Evolutionary conservation across 306 rosid species (phyloP).

Genomic region (Erythrophleum fordii): DNA sequence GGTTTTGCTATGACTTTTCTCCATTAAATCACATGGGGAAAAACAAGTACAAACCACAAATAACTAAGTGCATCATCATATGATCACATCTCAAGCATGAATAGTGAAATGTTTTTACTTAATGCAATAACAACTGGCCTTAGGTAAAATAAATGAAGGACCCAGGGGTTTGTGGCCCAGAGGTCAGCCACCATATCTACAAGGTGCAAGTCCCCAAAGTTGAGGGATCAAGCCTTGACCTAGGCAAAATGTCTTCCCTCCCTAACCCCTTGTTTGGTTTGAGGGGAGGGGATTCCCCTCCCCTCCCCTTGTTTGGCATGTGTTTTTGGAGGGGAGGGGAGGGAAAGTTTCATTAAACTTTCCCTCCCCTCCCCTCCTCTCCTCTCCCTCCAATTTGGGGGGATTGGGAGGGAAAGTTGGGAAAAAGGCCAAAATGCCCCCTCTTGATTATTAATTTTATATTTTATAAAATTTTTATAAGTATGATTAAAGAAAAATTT

Average conservation of each 20-base stretch:
- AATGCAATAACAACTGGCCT: background rate
- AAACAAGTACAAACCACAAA: background rate
- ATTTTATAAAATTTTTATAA: no score
- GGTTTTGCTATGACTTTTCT: background rate
- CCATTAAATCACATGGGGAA: background rate
- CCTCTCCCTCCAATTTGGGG: no score
- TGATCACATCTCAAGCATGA: background rate
- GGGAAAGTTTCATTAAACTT: no score
- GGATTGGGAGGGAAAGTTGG: no score
- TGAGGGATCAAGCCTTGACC: background rate
- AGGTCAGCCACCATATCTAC: background rate
- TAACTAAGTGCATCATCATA: background rate
- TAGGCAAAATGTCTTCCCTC: background rate
- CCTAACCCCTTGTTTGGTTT: no score
- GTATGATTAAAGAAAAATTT: no score
- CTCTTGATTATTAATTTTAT: no score
- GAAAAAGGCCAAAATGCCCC: no score
- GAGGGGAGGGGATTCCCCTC: no score
- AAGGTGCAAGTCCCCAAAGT: background rate
- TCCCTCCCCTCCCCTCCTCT: no score
- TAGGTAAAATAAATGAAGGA: constrained; percentile 14
- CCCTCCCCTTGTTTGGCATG: no score
- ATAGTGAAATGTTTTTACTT: background rate
- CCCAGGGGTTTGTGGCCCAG: constrained; percentile 5
- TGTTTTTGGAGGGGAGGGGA: no score